phyloP scores from a whole-genome alignment of 805 yeast species.

The Candida rishiriensis region DNA sequence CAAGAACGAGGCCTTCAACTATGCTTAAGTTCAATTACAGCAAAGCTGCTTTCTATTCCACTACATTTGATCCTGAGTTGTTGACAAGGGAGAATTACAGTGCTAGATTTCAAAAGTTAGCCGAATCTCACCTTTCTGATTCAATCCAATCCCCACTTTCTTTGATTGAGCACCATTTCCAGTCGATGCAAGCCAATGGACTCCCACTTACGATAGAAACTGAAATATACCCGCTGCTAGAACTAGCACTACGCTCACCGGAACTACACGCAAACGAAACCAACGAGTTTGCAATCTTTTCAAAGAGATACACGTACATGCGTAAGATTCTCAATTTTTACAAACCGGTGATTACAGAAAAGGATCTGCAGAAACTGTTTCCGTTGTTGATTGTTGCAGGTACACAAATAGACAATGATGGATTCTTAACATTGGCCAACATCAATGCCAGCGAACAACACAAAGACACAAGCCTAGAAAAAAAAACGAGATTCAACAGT shows the following conservation, averaged over 20 bases:
- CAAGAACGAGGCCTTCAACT: neutral
- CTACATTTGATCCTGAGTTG: conserved; percentile 9
- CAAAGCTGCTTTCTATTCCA: neutral
- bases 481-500: conserved; percentile 4
- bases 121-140: conserved; percentile 18
- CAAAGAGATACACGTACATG: conserved; percentile 18
- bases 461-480: neutral
- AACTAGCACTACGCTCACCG: conserved; percentile 23
- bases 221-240: conserved; percentile 18
- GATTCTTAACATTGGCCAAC: conserved; percentile 15
- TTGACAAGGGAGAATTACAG: conserved; percentile 13
- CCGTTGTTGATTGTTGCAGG: conserved; percentile 25
- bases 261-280: conserved; percentile 20
- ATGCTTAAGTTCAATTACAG: neutral
- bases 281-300: conserved; percentile 13
- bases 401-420: conserved; percentile 22
- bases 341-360: conserved; percentile 15
- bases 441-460: neutral
- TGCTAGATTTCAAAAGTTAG: conserved; percentile 14
- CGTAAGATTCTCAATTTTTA: conserved; percentile 13
- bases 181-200: conserved; percentile 28
- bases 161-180: conserved; percentile 18
- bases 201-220: conserved; percentile 15
- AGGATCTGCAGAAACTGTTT: conserved; percentile 18
- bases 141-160: conserved; percentile 15